Conservation (phyloP, 163 green algal genomes). For the Coccomyxa subellipsoidea region DNA sequence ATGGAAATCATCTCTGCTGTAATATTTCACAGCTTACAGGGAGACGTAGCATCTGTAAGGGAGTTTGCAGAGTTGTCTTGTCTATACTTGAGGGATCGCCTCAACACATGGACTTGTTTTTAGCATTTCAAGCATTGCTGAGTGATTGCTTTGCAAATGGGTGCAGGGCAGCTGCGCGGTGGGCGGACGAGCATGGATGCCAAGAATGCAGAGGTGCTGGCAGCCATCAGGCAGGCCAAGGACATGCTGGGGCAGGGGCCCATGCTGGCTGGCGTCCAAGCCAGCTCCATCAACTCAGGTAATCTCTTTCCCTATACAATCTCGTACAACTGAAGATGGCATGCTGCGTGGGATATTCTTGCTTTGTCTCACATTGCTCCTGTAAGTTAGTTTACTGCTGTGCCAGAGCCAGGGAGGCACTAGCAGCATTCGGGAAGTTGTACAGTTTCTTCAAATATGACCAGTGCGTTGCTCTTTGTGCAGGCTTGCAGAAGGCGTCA, state of each 20-base stretch:
- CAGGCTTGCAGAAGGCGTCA: background rate
- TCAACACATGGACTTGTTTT: too few species aligned
- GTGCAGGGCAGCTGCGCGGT: background rate
- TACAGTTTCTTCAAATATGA: background rate
- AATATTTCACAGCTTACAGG: too few species aligned
- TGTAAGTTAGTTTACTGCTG: background rate
- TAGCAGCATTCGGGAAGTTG: too few species aligned
- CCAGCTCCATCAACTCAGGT: constrained; percentile 12
- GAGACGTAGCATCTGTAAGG: too few species aligned
- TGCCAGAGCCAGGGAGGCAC: too few species aligned
- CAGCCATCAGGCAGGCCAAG: background rate
- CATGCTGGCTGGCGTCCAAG: constrained; percentile 9
- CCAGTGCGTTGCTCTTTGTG: background rate
- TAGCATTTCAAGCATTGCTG: too few species aligned
- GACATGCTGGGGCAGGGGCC: background rate
- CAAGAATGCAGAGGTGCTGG: background rate
- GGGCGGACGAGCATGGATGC: background rate
- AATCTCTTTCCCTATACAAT: background rate
- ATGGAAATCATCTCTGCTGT: too few species aligned
- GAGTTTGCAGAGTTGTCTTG: too few species aligned
- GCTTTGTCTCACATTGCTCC: background rate
- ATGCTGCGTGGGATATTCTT: too few species aligned
- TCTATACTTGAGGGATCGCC: too few species aligned
- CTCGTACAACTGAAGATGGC: too few species aligned
- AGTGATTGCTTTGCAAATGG: too few species aligned